A percentile compares a stretch with the other conserved stretches of the same genome.
These are phyloP conservation scores for Neoboletus brunneissimus DNA, from an alignment of 768 basidiomycete genomes.

Conservation along the genomic window DNA sequence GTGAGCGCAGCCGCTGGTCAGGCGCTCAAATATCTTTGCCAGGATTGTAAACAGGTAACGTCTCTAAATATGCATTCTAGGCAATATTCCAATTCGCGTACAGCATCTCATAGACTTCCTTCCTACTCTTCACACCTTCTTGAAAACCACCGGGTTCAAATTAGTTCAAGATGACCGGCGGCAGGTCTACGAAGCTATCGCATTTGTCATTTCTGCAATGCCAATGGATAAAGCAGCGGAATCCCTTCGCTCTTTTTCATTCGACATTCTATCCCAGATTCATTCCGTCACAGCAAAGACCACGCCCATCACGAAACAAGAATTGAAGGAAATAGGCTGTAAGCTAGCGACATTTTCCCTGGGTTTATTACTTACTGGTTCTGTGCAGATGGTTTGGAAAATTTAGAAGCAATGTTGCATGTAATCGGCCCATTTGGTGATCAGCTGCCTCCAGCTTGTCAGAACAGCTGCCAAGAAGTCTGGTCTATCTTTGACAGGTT, in stretches of 20 bases:
- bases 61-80: constrained; percentile 5
- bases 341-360: constrained; percentile 29
- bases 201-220: constrained; percentile 93
- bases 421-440: constrained; percentile 82
- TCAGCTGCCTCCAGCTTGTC: constrained; percentile 76
- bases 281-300: constrained; percentile 60
- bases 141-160: constrained; percentile 74
- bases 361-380: constrained; percentile 7
- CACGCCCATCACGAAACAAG: constrained; percentile 60
- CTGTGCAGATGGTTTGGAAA: constrained; percentile 76
- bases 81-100: constrained; percentile 1
- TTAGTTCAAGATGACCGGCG: constrained; percentile 83
- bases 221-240: constrained; percentile 83
- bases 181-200: constrained; percentile 94
- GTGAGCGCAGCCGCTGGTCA: constrained; percentile 94
- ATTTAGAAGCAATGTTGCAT: constrained; percentile 87
- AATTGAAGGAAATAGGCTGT: constrained; percentile 68
- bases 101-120: constrained; percentile 91
- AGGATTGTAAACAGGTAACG: constrained; percentile 85
- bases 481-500: constrained; percentile 84
- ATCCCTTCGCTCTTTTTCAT: constrained; percentile 81
- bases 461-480: constrained; percentile 71
- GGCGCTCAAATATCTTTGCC: constrained; percentile 93
- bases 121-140: constrained; percentile 87
- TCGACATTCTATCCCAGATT: constrained; percentile 78